Base-by-base conservation (phyloP, 352 stramenopile species). In the Phytophthora pistaciae region DNA sequence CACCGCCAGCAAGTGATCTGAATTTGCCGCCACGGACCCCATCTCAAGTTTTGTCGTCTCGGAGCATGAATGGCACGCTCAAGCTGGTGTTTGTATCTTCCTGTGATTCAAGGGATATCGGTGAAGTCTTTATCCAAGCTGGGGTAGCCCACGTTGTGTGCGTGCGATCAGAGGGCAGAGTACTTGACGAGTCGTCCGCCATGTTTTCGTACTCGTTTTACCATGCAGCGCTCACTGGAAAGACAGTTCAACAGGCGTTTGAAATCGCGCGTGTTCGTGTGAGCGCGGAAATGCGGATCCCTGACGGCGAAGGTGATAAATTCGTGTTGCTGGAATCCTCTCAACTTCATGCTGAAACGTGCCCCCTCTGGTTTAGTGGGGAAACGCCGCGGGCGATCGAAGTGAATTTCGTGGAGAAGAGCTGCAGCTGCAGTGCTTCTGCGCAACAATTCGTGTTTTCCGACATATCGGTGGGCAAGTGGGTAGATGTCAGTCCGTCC, bases 21-120 rank as follows among this genome's bases (percentile, higher is more conserved):
- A 56, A 56, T 0, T 55, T 63, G 4, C 56, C 48, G n/a, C 20
- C 44, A 21, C 66, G 60, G 14, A 66, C 59, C 44, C 16, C 31
- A 10, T 74, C 64, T 40, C 61, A 62, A 14, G 29, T 49, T 5
- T 78, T 68, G 23, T 78, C 69, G 3, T 83, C 64, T 29, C 70
- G 70, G n/a, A 78, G 66, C 29, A 60, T 56, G 27, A 68, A 72
- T 54, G 62, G 78, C 11, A 90, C 82, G 5, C 74, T 95, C 38
- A 95, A 93, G 67, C 72, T 95, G 21, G 85, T 95, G 5, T 92
- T 95, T 64, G 88, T 95, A 40, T 95, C 88, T 27, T 93, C 85
- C 1, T 95, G 88, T 64, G 83, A 95, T 56, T 95, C 88, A 14
- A 79, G 68, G 25, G 85, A 91, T 55, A 85, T 95, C n/a, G 88